phyloP scores from a whole-genome alignment of 2,329 filamentous ascomycete genomes.

The Diaporthe citrichinensis region DNA sequence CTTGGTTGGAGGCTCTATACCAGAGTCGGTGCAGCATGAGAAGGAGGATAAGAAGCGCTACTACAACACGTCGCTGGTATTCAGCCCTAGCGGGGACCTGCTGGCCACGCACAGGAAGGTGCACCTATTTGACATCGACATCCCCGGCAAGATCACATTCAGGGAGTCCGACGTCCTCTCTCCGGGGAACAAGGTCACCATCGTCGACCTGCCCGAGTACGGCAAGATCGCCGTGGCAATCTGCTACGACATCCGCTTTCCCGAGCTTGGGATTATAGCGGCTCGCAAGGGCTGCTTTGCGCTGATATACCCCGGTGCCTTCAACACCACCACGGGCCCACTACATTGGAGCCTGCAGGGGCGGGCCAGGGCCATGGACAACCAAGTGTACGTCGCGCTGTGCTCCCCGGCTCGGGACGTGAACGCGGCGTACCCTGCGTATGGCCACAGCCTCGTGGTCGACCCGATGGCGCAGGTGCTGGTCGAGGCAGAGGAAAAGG shows the following conservation, averaged over 20 bases:
- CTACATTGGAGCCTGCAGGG: constrained; percentile 92
- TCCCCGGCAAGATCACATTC: constrained; percentile 94
- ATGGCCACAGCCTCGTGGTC: constrained; percentile 89
- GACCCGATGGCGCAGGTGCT: constrained; percentile 91
- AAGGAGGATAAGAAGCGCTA: constrained; percentile 69
- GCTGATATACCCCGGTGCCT: constrained; percentile 94
- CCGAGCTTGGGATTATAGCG: constrained; percentile 91
- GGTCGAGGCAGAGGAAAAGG: constrained; percentile 81
- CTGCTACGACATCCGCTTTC: constrained; percentile 98
- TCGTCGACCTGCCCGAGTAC: constrained; percentile 90
- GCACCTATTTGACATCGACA: constrained; percentile 98
- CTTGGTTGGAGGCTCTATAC: constrained; percentile 92
- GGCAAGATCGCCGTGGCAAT: constrained; percentile 91
- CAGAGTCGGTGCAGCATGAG: constrained; percentile 73
- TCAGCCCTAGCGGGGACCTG: constrained; percentile 82
- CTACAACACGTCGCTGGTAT: constrained; percentile 93
- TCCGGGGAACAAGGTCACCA: constrained; percentile 86
- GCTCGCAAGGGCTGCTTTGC: constrained; percentile 89
- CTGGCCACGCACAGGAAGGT: constrained; percentile 94
- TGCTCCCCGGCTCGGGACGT: constrained; percentile 91
- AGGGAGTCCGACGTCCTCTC: constrained; percentile 90
- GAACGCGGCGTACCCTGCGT: constrained; percentile 85
- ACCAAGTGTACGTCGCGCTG: constrained; percentile 92
- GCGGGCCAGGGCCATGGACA: constrained; percentile 88
- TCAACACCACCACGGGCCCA: constrained; percentile 93